These are phyloP conservation scores for Kockovaella imperatae DNA, from an alignment of 768 basidiomycete genomes.

Conservation along the genomic window DNA sequence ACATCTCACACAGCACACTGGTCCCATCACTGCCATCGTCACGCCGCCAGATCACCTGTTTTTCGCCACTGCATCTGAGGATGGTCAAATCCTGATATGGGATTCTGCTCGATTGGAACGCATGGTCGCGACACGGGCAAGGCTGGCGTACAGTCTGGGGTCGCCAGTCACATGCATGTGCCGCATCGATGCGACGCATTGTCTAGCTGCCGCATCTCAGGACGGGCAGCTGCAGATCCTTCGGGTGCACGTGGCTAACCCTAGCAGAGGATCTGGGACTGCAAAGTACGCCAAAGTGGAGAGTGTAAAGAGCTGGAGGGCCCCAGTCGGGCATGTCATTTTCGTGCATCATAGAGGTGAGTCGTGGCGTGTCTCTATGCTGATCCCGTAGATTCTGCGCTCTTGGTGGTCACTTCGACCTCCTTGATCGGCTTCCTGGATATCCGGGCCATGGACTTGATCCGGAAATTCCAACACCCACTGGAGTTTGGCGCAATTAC, in stretches of 20 bases:
- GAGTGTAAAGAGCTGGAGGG: slow-evolving; percentile 25
- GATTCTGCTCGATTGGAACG: slow-evolving; percentile 77
- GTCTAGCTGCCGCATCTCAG: slow-evolving; percentile 29
- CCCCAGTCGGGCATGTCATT: slow-evolving; percentile 18
- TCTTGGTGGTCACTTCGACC: slow-evolving; percentile 78
- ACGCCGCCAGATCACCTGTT: slow-evolving; percentile 91
- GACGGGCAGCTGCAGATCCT: slow-evolving; percentile 38
- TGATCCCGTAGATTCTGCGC: slow-evolving; percentile 58
- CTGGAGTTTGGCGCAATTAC: slow-evolving; percentile 80
- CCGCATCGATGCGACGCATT: slow-evolving; percentile 58
- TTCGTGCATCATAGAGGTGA: slow-evolving; percentile 28
- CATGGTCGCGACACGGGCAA: slow-evolving; percentile 74
- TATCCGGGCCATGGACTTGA: slow-evolving; percentile 69
- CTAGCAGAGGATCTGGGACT: slow-evolving; percentile 14
- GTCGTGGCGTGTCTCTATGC: background rate
- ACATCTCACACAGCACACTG: slow-evolving; percentile 74
- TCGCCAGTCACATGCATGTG: slow-evolving; percentile 63
- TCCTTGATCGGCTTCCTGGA: slow-evolving; percentile 69
- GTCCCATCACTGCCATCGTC: slow-evolving; percentile 67
- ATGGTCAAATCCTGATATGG: slow-evolving; percentile 49
- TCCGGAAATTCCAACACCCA: slow-evolving; percentile 74
- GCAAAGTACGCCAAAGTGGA: slow-evolving; percentile 36
- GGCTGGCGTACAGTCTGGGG: slow-evolving; percentile 51
- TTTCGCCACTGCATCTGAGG: slow-evolving; percentile 52
- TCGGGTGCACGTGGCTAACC: slow-evolving; percentile 26